These are phyloP conservation scores for Sporodiniella umbellata DNA, from an alignment of 371 early-diverging fungal genomes.

Conservation along the genomic window DNA sequence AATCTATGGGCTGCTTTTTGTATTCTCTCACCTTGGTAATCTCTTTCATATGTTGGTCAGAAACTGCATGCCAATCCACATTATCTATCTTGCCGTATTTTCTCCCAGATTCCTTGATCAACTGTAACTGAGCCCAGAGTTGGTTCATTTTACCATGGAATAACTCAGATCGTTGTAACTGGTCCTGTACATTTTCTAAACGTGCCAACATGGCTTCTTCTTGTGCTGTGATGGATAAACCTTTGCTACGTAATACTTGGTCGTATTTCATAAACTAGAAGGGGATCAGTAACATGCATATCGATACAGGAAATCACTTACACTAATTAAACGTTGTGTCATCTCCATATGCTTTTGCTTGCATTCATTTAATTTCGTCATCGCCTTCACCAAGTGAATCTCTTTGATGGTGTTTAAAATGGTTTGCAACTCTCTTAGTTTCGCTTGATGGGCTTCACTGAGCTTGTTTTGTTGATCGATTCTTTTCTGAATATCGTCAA, in stretches of 20 bases:
- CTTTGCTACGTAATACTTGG: conserved; percentile 77
- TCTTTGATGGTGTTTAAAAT: conserved; percentile 66
- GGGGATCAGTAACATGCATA: background rate
- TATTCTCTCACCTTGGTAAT: conserved; percentile 44
- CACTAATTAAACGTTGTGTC: conserved; percentile 71
- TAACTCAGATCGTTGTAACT: conserved; percentile 72
- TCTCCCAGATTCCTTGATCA: conserved; percentile 69
- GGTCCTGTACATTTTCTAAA: conserved; percentile 70
- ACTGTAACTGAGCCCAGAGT: conserved; percentile 75
- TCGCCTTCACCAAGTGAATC: conserved; percentile 60
- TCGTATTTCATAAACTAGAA: conserved; percentile 74
- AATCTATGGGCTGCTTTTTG: background rate
- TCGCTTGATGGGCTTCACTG: conserved; percentile 37
- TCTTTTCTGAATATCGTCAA: conserved; percentile 78
- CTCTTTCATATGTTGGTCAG: conserved; percentile 36
- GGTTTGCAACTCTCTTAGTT: conserved; percentile 60
- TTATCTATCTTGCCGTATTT: conserved; percentile 40
- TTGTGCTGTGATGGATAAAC: conserved; percentile 76
- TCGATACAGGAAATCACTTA: conserved; percentile 10
- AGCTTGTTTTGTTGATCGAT: conserved; percentile 65
- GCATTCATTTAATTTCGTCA: conserved; percentile 63
- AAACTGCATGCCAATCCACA: conserved; percentile 37
- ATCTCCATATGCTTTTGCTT: conserved; percentile 72
- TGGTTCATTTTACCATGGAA: conserved; percentile 80
- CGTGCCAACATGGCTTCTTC: conserved; percentile 77